Conservation (phyloP, 495 filamentous ascomycete genomes). For the Beverwykella pulmonaria region DNA sequence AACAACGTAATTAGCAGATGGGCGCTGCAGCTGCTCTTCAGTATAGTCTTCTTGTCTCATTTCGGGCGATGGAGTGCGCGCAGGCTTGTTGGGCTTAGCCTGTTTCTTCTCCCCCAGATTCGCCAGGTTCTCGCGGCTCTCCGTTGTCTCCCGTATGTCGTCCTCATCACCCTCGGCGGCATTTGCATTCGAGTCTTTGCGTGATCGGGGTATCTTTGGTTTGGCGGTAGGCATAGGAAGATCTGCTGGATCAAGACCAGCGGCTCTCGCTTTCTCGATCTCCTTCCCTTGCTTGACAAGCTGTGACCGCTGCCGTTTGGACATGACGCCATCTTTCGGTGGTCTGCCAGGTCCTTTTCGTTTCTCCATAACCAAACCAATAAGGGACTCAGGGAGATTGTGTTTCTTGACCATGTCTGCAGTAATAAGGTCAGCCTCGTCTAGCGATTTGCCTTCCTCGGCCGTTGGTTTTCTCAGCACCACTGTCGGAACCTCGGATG, state of each 20-base stretch:
- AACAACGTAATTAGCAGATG: slow-evolving; percentile 81
- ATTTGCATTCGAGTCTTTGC: slow-evolving; percentile 34
- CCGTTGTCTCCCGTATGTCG: slow-evolving; percentile 19
- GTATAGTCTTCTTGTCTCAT: slow-evolving; percentile 78
- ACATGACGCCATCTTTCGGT: slow-evolving; percentile 91
- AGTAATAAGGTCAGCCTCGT: slow-evolving; percentile 21
- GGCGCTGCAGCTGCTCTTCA: slow-evolving; percentile 82
- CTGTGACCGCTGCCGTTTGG: slow-evolving; percentile 74
- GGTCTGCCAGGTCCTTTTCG: slow-evolving; percentile 84
- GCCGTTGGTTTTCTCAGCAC: slow-evolving; percentile 33
- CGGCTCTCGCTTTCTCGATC: slow-evolving; percentile 47
- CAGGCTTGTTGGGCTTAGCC: slow-evolving; percentile 62
- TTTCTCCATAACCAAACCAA: slow-evolving; percentile 39
- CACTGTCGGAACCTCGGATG: slow-evolving; percentile 14
- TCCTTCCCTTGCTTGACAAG: slow-evolving; percentile 63
- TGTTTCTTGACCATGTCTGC: slow-evolving; percentile 16
- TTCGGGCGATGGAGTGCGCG: slow-evolving; percentile 70
- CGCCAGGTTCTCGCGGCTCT: slow-evolving; percentile 32
- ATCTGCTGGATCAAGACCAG: slow-evolving; percentile 34
- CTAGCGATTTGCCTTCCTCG: slow-evolving; percentile 2
- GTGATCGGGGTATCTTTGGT: slow-evolving; percentile 22
- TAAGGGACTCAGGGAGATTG: slow-evolving; percentile 17
- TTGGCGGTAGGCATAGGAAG: slow-evolving; percentile 10
- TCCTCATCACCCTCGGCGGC: slow-evolving; percentile 29
- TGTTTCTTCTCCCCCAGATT: slow-evolving; percentile 60